Base-by-base conservation (phyloP, 228 moss, liverwort and hornwort genomes). In the Sphagnum magellanicum region DNA sequence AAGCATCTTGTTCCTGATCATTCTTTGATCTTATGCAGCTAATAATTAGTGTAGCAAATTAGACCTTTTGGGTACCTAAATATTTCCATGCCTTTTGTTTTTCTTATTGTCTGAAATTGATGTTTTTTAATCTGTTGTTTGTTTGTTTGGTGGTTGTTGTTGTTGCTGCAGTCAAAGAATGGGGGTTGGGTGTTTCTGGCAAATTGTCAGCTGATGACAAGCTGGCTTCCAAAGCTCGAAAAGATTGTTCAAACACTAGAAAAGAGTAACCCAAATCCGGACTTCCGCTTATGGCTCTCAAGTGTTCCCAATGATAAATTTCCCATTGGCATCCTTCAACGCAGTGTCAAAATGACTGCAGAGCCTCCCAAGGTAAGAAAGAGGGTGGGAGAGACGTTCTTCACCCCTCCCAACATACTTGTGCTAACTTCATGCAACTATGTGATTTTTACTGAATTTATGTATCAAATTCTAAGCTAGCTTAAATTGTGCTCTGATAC, bases 131-230 rank as follows among this genome's bases (percentile, higher is more conserved):
- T 32, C 32, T 32, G 32, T 32, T 32, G 32, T 32, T 32, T 32
- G 32, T 32, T 32, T 32, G 32, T 32, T 32, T 32, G 32, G 32
- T 32, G 32, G 32, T 32, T 32, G 32, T 32, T 32, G 32, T 11
- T 68, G 71, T 13, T 62, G 46, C 67, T 13, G 69, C 81, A 92
- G 92, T 66, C 83, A 4, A 89, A 89, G 72, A 58, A 14, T 53
- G 92, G 92, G 68, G 92, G 89, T 16, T 92, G 92, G 92, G 81
- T 92, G 4, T 92, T 92, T 73, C 69, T 92, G 52, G 92, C 92
- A 16, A 92, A 92, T 63, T 92, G 92, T 61, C 92, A 92, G 63
- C 81, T 92, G 4, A 92, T 92, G 92, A 92, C 92, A 61, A 89
- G 87, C 57, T 92, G 92, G 92, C 83, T 92, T 46, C 87, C 87